Percentiles rank a stretch among this genome's conserved stretches.
Evolutionary conservation across 2,329 filamentous ascomycete species (phyloP).

Genomic region (Aspergillus neoniger): DNA sequence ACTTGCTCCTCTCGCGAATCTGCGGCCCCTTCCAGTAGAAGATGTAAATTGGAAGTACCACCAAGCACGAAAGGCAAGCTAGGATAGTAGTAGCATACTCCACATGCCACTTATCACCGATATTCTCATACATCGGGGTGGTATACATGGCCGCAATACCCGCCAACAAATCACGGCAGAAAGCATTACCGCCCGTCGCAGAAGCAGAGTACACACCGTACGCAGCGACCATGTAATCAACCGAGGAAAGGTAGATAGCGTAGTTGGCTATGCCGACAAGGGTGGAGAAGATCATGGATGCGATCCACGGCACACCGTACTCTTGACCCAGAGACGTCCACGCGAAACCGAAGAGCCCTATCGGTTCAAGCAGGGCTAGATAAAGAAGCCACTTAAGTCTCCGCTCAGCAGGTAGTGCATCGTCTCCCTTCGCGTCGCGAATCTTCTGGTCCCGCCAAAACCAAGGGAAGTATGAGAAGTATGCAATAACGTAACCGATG

Average conservation of each 20-base stretch:
- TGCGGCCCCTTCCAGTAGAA: conserved; percentile 64
- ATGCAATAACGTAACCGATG: conserved; percentile 66
- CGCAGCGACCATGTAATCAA: conserved; percentile 74
- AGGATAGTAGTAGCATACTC: conserved; percentile 62
- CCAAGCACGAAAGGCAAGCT: conserved; percentile 58
- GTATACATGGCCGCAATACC: conserved; percentile 69
- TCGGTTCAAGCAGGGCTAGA: conserved; percentile 60
- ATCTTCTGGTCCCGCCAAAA: conserved; percentile 46
- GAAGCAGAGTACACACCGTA: conserved; percentile 73
- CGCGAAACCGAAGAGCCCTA: conserved; percentile 69
- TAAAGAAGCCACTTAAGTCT: conserved; percentile 68
- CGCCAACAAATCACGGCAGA: conserved; percentile 70
- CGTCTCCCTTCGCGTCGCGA: conserved; percentile 47
- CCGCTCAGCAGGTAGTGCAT: conserved; percentile 61
- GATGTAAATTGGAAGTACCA: conserved; percentile 62
- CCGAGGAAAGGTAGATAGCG: conserved; percentile 71
- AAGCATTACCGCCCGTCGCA: conserved; percentile 73
- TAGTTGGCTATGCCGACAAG: conserved; percentile 73
- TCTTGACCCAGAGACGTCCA: conserved; percentile 65
- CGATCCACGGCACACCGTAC: conserved; percentile 66
- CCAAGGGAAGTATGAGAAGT: conserved; percentile 55
- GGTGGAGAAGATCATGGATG: conserved; percentile 64
- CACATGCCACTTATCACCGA: conserved; percentile 54
- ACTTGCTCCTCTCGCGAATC: conserved; percentile 60
- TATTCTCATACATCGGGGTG: conserved; percentile 64